These are phyloP conservation scores for Lipomyces sp. DNA, from an alignment of 805 yeast species.

Conservation along the genomic window DNA sequence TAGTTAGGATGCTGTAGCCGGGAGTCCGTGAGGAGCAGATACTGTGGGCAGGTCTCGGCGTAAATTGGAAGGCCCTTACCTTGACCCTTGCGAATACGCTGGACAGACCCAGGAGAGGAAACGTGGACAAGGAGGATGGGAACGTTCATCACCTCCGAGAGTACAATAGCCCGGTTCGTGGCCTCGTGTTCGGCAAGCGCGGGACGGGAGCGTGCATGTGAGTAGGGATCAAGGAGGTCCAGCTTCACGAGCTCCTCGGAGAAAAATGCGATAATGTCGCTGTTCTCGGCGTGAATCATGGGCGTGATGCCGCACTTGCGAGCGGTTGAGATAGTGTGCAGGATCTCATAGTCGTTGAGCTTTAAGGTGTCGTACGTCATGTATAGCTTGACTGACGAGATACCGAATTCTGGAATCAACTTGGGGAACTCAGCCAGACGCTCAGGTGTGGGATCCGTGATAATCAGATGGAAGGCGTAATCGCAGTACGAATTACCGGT, in stretches of 20 bases:
- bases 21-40: conserved; percentile 52
- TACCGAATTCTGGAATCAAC: conserved; percentile 48
- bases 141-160: conserved; percentile 52
- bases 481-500: conserved; percentile 50
- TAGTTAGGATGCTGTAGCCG: conserved; percentile 48
- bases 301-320: conserved; percentile 53
- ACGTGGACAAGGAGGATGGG: conserved; percentile 57
- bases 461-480: conserved; percentile 55
- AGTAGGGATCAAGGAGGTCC: conserved; percentile 51
- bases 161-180: conserved; percentile 53
- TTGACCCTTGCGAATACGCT: conserved; percentile 53
- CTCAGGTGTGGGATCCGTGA: conserved; percentile 47
- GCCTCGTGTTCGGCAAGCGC: conserved; percentile 57
- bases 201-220: conserved; percentile 56
- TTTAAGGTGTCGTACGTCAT: conserved; percentile 54
- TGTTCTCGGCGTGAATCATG: conserved; percentile 59
- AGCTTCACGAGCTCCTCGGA: conserved; percentile 50
- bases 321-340: conserved; percentile 50
- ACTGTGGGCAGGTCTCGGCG: conserved; percentile 61
- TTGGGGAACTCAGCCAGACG: conserved; percentile 46
- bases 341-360: conserved; percentile 50
- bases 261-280: conserved; percentile 53
- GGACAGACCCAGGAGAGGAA: conserved; percentile 52
- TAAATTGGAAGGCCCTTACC: conserved; percentile 50
- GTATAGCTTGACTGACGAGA: conserved; percentile 52